Conservation (phyloP, 1,284 basidiomycete species). For the Heliocybe sulcata region DNA sequence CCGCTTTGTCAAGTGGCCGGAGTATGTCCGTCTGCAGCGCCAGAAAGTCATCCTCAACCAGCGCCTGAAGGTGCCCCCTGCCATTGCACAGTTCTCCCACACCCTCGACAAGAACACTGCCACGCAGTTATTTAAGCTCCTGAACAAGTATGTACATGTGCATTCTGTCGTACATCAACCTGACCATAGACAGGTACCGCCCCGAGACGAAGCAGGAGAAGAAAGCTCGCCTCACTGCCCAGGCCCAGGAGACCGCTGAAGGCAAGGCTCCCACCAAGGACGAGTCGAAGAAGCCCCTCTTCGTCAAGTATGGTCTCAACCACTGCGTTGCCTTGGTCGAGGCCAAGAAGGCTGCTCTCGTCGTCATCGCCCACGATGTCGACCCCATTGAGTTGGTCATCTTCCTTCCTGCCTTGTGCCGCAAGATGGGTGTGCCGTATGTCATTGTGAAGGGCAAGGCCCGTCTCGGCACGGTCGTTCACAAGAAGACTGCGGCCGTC, state of each 20-base stretch:
- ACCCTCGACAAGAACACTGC: constrained; percentile 99
- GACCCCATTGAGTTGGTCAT: constrained; percentile 98
- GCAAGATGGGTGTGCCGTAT: constrained; percentile 99
- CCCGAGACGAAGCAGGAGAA: constrained; percentile 97
- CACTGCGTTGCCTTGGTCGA: constrained; percentile 93
- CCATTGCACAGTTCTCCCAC: constrained; percentile 97
- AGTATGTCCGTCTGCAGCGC: constrained; percentile 97
- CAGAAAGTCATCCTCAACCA: constrained; percentile 99
- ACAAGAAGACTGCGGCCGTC: constrained; percentile 97
- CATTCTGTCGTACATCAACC: background rate
- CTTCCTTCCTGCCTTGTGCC: constrained; percentile 96
- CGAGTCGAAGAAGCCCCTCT: constrained; percentile 89
- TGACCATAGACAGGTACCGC: constrained; percentile 39
- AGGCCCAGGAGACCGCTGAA: constrained; percentile 73
- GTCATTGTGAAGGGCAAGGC: constrained; percentile 98
- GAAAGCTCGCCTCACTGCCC: constrained; percentile 83
- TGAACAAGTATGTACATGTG: constrained; percentile 68
- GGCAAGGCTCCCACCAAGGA: constrained; percentile 71
- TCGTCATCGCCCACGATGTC: constrained; percentile 97
- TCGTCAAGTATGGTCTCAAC: constrained; percentile 97
- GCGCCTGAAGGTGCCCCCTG: constrained; percentile 97
- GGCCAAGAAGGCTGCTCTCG: constrained; percentile 96
- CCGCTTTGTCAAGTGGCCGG: constrained; percentile 99
- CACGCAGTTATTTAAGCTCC: constrained; percentile 94
- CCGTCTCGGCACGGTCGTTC: constrained; percentile 92